Percentiles rank a stretch among this genome's conserved stretches.
Conservation (phyloP, 768 basidiomycete genomes). For the Royoungia palumana region DNA sequence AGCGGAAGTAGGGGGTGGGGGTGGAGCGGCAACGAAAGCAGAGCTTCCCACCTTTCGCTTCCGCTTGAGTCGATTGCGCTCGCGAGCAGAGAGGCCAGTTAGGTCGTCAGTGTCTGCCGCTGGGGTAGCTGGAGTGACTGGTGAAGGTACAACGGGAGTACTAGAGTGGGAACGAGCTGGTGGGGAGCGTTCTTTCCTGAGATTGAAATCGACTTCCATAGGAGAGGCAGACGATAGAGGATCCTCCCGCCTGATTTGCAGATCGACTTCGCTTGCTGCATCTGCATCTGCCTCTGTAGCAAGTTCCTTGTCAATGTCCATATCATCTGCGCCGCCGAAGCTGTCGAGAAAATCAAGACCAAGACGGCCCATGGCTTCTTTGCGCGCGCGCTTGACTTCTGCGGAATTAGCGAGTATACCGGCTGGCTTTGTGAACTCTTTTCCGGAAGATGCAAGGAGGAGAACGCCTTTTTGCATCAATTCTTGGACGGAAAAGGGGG, state of each 20-base stretch:
- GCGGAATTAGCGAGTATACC: slow-evolving; percentile 69
- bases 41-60: slow-evolving; percentile 87
- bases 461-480: slow-evolving; percentile 73
- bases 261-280: slow-evolving; percentile 40
- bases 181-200: slow-evolving; percentile 39
- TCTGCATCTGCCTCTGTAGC: slow-evolving; percentile 55
- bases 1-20: slow-evolving; percentile 52
- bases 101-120: slow-evolving; percentile 42
- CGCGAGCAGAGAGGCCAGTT: slow-evolving; percentile 77
- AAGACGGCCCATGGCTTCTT: slow-evolving; percentile 83
- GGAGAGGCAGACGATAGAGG: slow-evolving; percentile 34
- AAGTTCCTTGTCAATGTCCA: slow-evolving; percentile 84
- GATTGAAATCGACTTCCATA: slow-evolving; percentile 43
- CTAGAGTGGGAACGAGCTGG: slow-evolving; percentile 43
- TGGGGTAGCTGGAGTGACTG: slow-evolving; percentile 40
- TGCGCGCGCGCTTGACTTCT: slow-evolving; percentile 84
- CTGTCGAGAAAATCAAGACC: slow-evolving; percentile 84
- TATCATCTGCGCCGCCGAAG: slow-evolving; percentile 68
- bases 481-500: slow-evolving; percentile 72
- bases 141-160: slow-evolving; percentile 47
- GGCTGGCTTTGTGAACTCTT: slow-evolving; percentile 78
- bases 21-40: slow-evolving; percentile 73
- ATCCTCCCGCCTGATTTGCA: slow-evolving; percentile 39
- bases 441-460: slow-evolving; percentile 88
- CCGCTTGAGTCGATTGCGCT: slow-evolving; percentile 90